A percentile compares a stretch with the other conserved stretches of the same genome.
Evolutionary conservation across 768 basidiomycete genomes (phyloP).

Genomic region (Gymnopilus junonius): DNA sequence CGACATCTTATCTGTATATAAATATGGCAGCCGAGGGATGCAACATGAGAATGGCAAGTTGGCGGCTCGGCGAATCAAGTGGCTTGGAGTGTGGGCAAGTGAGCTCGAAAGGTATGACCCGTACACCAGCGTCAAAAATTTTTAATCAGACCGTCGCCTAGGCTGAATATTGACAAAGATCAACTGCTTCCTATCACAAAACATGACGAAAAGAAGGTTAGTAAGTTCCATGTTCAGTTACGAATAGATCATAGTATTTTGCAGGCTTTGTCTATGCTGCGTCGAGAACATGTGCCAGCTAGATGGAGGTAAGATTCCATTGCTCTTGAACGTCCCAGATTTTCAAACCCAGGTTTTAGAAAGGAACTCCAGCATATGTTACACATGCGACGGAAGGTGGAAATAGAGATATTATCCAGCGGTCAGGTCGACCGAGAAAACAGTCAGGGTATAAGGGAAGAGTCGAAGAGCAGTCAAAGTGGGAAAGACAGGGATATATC

Average conservation of each 20-base stretch:
- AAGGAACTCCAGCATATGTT: conserved; percentile 84
- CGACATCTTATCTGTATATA: conserved; percentile 90
- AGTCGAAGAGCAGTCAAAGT: not conserved
- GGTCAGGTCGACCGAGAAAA: not conserved
- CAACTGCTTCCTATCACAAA: conserved; percentile 68
- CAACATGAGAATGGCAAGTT: conserved; percentile 73
- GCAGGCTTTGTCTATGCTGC: conserved; percentile 70
- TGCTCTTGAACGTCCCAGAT: not conserved
- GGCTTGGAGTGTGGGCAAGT: conserved; percentile 78
- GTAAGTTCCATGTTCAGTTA: not conserved
- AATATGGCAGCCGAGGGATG: conserved; percentile 73
- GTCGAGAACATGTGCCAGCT: conserved; percentile 38
- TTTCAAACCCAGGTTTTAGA: conserved; percentile 41
- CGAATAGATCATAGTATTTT: not conserved
- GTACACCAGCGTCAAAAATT: not conserved
- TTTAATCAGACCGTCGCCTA: conserved; percentile 26
- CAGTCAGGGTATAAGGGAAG: not conserved
- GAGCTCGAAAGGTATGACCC: conserved; percentile 62
- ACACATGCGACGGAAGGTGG: conserved; percentile 85
- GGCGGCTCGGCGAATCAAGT: conserved; percentile 69
- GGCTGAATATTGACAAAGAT: conserved; percentile 64
- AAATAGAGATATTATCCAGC: conserved; percentile 73
- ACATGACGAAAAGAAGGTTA: conserved; percentile 78
- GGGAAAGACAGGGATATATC: not conserved
- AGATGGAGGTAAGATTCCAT: conserved; percentile 62